phyloP scores from a whole-genome alignment of 2,329 filamentous ascomycete species.

The Aspergillus tanneri region DNA sequence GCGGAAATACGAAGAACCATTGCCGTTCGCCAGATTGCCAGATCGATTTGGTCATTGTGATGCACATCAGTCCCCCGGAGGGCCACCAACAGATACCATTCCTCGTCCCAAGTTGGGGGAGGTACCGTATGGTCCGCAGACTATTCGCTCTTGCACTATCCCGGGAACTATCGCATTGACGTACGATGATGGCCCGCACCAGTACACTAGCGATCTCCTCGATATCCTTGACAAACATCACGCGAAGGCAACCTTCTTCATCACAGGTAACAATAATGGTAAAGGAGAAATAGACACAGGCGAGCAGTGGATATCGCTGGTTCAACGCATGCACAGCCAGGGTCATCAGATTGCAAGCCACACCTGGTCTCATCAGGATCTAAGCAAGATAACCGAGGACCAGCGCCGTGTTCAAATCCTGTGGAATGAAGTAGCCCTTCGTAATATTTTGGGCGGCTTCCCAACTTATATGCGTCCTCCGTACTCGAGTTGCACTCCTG shows the following conservation, averaged over 20 bases:
- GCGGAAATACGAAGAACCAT: slow-evolving; percentile 37
- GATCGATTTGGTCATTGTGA: slow-evolving; percentile 43
- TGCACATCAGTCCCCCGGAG: slow-evolving; percentile 34
- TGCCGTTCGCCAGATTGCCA: slow-evolving; percentile 44
- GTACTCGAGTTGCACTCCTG: slow-evolving; percentile 43
- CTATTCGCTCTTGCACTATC: slow-evolving; percentile 43
- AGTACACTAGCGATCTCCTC: slow-evolving; percentile 61
- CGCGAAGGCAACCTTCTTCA: slow-evolving; percentile 67
- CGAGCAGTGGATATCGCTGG: slow-evolving; percentile 40
- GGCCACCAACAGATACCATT: slow-evolving; percentile 36
- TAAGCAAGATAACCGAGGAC: slow-evolving; percentile 40
- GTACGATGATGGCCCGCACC: slow-evolving; percentile 65
- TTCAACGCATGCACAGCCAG: slow-evolving; percentile 43
- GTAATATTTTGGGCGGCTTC: slow-evolving; percentile 49
- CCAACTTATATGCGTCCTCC: slow-evolving; percentile 57
- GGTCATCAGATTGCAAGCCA: slow-evolving; percentile 55
- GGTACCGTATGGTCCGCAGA: slow-evolving; percentile 37
- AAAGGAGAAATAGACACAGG: slow-evolving; percentile 46
- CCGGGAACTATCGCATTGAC: slow-evolving; percentile 64
- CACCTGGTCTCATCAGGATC: slow-evolving; percentile 53
- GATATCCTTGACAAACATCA: slow-evolving; percentile 60
- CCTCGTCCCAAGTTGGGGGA: slow-evolving; percentile 37
- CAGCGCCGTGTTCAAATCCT: slow-evolving; percentile 46
- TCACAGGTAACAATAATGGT: slow-evolving; percentile 53
- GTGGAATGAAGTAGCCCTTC: slow-evolving; percentile 49